Conservation (phyloP, 345 rosid species). For the Eucalyptus erythrocorys region DNA sequence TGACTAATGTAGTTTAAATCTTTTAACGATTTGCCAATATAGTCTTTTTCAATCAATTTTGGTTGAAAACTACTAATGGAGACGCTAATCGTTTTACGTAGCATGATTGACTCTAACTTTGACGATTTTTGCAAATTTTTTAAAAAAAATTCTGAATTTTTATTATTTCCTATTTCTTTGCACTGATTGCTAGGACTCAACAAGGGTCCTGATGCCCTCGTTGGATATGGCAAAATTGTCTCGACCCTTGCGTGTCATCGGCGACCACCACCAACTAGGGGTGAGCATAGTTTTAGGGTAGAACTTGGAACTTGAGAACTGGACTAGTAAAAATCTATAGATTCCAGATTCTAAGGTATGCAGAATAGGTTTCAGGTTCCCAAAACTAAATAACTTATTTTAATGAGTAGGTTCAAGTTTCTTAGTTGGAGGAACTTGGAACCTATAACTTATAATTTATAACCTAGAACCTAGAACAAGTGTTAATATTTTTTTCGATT, state of each 20-base stretch:
- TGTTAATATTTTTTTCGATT: too few relatives aligned
- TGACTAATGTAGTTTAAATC: rapidly evolving
- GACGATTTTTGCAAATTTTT: background rate
- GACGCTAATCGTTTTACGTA: rapidly evolving
- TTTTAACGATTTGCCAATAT: rapidly evolving
- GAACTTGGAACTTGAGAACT: rapidly evolving
- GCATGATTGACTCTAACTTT: rapidly evolving
- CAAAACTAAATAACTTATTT: too few relatives aligned
- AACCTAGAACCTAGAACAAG: rapidly evolving
- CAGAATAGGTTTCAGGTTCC: too few relatives aligned
- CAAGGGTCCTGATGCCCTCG: rapidly evolving
- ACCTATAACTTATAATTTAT: too few relatives aligned
- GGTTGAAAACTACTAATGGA: rapidly evolving
- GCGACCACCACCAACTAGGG: rapidly evolving
- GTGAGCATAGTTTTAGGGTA: too few relatives aligned
- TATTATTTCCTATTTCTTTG: background rate
- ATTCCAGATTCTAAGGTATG: rapidly evolving
- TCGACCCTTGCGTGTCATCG: rapidly evolving
- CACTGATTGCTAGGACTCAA: background rate
- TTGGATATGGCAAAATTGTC: background rate
- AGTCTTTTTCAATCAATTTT: rapidly evolving
- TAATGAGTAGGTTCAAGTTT: too few relatives aligned
- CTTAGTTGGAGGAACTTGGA: rapidly evolving
- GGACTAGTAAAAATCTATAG: rapidly evolving
- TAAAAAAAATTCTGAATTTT: background rate